phyloP scores from a whole-genome alignment of 305 asterid genomes.

The Fraxinus xanthoxyloides region DNA sequence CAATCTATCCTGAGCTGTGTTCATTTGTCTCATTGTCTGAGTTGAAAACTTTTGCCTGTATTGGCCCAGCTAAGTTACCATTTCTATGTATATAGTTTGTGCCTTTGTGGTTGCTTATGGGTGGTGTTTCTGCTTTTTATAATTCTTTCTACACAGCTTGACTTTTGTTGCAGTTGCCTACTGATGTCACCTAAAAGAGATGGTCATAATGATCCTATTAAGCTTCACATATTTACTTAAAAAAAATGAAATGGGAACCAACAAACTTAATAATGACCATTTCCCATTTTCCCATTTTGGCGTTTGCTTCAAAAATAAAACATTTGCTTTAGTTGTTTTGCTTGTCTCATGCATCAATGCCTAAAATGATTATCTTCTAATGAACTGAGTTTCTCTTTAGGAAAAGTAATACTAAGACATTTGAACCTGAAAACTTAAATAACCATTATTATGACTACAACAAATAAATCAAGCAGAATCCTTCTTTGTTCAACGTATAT shows the following conservation, averaged over 20 bases:
- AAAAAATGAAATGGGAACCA: background rate
- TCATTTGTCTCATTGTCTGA: background rate
- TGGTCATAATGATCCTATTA: background rate
- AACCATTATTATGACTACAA: background rate
- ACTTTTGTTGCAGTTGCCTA: background rate
- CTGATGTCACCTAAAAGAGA: background rate
- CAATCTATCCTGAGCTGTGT: background rate
- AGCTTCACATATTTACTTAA: background rate
- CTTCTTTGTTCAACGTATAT: background rate
- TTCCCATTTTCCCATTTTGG: background rate
- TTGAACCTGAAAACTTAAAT: background rate
- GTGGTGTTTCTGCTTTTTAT: background rate
- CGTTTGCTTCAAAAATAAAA: background rate
- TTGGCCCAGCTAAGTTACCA: background rate
- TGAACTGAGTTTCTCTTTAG: background rate
- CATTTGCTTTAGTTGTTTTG: background rate
- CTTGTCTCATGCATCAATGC: background rate
- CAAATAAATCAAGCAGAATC: background rate
- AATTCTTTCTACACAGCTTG: background rate
- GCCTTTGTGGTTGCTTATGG: background rate
- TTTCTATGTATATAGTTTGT: background rate
- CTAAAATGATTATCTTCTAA: background rate
- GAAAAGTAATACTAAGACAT: background rate
- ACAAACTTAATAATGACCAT: background rate
- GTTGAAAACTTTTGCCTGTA: background rate